Conservation (phyloP, 345 rosid genomes). For the Gossypium stocksii region DNA sequence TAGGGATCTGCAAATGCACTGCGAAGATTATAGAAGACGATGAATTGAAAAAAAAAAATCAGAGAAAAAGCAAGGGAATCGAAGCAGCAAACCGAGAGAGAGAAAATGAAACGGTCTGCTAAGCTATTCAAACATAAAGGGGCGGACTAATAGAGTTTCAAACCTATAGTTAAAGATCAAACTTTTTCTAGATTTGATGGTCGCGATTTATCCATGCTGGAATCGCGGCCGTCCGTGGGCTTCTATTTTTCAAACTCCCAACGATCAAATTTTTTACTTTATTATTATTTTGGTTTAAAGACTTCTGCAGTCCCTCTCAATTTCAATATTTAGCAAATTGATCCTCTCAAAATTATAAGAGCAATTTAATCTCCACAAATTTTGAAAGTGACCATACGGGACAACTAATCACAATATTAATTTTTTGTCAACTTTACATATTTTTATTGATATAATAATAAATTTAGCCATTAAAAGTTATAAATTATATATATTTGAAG, state of each 20-base stretch:
- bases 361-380: no score
- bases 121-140: constrained; percentile 54
- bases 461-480: no score
- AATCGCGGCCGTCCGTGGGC: constrained; percentile 36
- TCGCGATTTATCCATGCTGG: constrained; percentile 15
- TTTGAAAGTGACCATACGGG: no score
- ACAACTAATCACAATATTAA: no score
- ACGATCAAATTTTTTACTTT: constrained; percentile 33
- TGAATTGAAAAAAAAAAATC: neutral
- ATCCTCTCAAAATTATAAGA: no score
- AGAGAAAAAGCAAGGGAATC: constrained; percentile 3
- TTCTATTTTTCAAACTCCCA: constrained; percentile 27
- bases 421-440: no score
- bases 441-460: no score
- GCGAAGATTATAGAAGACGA: neutral
- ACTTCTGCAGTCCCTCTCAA: no score
- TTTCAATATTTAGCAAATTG: no score
- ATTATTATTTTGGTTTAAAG: no score
- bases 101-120: constrained; percentile 43
- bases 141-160: constrained; percentile 50
- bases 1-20: constrained; percentile 27
- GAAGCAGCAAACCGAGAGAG: constrained; percentile 11
- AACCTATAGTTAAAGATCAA: constrained; percentile 45
- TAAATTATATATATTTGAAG: no score
- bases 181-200: constrained; percentile 25